Percentiles rank a stretch among this genome's conserved stretches.
Evolutionary conservation across 2,329 filamentous ascomycete genomes (phyloP).

Genomic region (Colletotrichum orchidophilum): DNA sequence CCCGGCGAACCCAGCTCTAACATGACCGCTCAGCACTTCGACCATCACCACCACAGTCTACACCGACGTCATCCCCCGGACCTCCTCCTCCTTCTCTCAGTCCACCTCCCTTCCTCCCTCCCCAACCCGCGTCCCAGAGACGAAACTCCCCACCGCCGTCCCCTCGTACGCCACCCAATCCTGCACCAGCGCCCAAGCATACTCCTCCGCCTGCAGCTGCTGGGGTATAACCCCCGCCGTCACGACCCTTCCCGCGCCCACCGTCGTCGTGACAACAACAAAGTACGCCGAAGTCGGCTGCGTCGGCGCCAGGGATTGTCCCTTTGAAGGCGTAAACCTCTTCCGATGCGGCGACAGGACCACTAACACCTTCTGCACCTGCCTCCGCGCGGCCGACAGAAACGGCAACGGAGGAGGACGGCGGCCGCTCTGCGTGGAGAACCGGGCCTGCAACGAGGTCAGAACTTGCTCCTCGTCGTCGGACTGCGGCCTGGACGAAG

Average conservation of each 20-base stretch:
- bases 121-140: slow-evolving; percentile 37
- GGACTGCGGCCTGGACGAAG: slow-evolving; percentile 7
- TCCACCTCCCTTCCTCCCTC: not conserved
- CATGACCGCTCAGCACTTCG: slow-evolving; percentile 5
- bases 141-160: not conserved
- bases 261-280: slow-evolving; percentile 51
- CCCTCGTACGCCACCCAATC: slow-evolving; percentile 40
- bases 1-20: not conserved
- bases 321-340: slow-evolving; percentile 7
- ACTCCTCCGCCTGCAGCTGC: slow-evolving; percentile 55
- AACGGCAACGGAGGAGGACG: not conserved
- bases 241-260: slow-evolving; percentile 48
- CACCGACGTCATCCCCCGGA: not conserved
- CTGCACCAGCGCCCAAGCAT: slow-evolving; percentile 47
- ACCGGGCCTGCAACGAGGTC: not conserved
- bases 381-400: not conserved
- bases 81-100: not conserved
- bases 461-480: not conserved
- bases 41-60: slow-evolving; percentile 9
- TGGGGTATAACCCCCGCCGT: slow-evolving; percentile 50
- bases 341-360: slow-evolving; percentile 8
- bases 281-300: slow-evolving; percentile 9
- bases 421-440: slow-evolving; percentile 10
- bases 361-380: not conserved
- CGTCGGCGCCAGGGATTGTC: not conserved